Percentiles rank a stretch among this genome's conserved stretches.
Conservation (phyloP, 2,329 filamentous ascomycete genomes). For the Aspergillus fructus region DNA sequence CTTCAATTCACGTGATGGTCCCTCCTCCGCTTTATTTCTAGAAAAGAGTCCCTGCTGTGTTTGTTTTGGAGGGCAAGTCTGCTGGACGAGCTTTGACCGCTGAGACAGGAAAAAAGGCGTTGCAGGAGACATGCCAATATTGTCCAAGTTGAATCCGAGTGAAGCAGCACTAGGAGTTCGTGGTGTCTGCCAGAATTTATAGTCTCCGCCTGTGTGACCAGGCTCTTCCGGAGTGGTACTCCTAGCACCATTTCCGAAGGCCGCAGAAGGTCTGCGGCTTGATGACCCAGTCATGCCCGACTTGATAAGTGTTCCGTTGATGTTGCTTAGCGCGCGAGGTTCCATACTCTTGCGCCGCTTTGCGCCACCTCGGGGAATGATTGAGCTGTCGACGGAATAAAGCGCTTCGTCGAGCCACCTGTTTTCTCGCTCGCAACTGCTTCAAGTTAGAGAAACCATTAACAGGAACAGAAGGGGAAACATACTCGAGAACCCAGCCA, state of each 20-base stretch:
- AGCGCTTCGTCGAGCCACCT: constrained; percentile 72
- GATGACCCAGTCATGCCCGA: constrained; percentile 25
- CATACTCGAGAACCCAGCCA: constrained; percentile 84
- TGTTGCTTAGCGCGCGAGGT: constrained; percentile 66
- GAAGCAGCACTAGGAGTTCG: constrained; percentile 32
- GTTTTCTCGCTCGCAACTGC: constrained; percentile 72
- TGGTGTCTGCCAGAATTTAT: constrained; percentile 27
- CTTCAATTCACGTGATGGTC: constrained; percentile 47
- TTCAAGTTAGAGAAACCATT: constrained; percentile 14
- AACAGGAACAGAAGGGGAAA: constrained; percentile 32
- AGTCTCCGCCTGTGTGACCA: constrained; percentile 21
- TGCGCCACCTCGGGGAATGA: constrained; percentile 67
- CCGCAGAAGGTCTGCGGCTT: constrained; percentile 30
- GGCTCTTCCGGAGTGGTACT: constrained; percentile 25
- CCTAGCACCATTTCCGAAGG: constrained; percentile 34
- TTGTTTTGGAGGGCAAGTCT: constrained; percentile 57
- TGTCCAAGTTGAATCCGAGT: constrained; percentile 38
- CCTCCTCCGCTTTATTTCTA: constrained; percentile 24
- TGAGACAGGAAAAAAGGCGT: constrained; percentile 49
- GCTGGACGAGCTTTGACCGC: constrained; percentile 46
- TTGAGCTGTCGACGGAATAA: constrained; percentile 67
- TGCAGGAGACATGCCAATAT: constrained; percentile 43
- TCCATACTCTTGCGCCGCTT: constrained; percentile 81
- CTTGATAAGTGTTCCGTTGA: constrained; percentile 63
- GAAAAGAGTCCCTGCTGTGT: constrained; percentile 44